Percentiles rank a stretch among this genome's conserved stretches.
phyloP scores from a whole-genome alignment of 2,329 filamentous ascomycete genomes.

The Neospermospora avenae region DNA sequence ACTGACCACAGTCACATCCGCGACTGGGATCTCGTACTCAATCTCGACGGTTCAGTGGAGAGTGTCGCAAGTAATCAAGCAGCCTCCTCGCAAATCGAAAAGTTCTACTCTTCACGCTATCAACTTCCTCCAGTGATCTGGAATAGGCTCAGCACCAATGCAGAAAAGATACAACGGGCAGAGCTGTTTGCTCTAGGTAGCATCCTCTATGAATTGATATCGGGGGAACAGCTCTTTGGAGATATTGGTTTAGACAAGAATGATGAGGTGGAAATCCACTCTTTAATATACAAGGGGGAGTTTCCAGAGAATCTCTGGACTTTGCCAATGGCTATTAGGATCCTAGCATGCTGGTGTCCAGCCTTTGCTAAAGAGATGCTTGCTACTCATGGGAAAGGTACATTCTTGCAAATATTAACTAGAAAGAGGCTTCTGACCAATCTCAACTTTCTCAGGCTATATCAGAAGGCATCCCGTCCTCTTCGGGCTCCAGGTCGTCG shows the following conservation, averaged over 20 bases:
- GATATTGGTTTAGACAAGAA: neutral
- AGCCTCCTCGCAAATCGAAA: neutral
- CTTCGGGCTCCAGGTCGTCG: constrained; percentile 14
- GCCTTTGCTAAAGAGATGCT: constrained; percentile 16
- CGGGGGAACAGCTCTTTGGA: constrained; percentile 12
- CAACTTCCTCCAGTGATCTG: constrained; percentile 10
- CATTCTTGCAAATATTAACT: neutral
- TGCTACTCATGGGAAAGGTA: constrained; percentile 1
- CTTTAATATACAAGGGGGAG: constrained; percentile 8
- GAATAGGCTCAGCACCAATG: constrained; percentile 1
- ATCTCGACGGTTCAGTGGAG: constrained; percentile 14
- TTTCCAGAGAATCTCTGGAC: constrained; percentile 22
- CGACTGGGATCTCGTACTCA: constrained; percentile 19
- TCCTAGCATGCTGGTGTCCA: constrained; percentile 22
- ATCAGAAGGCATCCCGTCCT: constrained; percentile 15
- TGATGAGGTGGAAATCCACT: constrained; percentile 6
- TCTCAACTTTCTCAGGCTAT: neutral
- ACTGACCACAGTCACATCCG: constrained; percentile 6
- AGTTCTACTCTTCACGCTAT: constrained; percentile 19
- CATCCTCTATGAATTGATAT: constrained; percentile 19
- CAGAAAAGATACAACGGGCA: constrained; percentile 16
- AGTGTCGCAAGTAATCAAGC: constrained; percentile 7
- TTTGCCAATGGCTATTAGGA: constrained; percentile 15
- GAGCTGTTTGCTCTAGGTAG: constrained; percentile 22
- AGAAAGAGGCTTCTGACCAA: neutral